phyloP scores from a whole-genome alignment of 257 asterid genomes.

The Solanum rostratum region DNA sequence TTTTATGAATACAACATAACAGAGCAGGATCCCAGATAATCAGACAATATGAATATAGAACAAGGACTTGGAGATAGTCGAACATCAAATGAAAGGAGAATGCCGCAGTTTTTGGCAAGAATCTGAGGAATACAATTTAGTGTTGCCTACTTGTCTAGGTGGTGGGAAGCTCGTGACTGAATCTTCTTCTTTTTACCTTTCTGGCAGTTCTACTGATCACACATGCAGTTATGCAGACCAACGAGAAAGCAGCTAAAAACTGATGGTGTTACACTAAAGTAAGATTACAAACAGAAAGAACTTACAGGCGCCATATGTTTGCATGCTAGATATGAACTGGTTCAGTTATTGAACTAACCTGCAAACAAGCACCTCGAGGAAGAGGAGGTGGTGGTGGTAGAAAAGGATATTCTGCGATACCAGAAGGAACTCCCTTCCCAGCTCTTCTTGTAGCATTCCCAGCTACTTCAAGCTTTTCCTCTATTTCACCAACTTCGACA shows the following conservation, averaged over 20 bases:
- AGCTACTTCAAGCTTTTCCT: constrained; percentile 32
- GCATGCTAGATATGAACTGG: neutral
- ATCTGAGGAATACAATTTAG: neutral
- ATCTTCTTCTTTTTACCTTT: neutral
- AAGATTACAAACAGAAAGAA: neutral
- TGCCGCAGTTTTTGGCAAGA: neutral
- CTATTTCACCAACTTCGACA: constrained; percentile 44
- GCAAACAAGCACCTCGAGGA: constrained; percentile 38
- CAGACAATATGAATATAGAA: neutral
- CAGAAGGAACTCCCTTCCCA: constrained; percentile 17
- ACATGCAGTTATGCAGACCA: neutral
- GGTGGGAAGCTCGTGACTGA: neutral
- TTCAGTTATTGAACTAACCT: constrained; percentile 27
- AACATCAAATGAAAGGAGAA: neutral
- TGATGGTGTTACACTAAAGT: neutral
- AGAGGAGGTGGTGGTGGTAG: constrained; percentile 61
- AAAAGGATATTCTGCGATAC: constrained; percentile 21
- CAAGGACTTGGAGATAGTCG: neutral
- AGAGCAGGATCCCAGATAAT: neutral
- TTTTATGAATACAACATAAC: neutral
- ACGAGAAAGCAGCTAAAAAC: neutral
- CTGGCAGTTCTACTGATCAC: neutral
- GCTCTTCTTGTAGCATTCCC: constrained; percentile 13
- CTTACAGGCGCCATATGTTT: neutral
- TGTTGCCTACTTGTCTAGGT: neutral